Percentiles rank a stretch among this genome's conserved stretches.
Evolutionary conservation across 371 early-diverging fungal species (phyloP).

Genomic region (Apophysomyces variabilis): DNA sequence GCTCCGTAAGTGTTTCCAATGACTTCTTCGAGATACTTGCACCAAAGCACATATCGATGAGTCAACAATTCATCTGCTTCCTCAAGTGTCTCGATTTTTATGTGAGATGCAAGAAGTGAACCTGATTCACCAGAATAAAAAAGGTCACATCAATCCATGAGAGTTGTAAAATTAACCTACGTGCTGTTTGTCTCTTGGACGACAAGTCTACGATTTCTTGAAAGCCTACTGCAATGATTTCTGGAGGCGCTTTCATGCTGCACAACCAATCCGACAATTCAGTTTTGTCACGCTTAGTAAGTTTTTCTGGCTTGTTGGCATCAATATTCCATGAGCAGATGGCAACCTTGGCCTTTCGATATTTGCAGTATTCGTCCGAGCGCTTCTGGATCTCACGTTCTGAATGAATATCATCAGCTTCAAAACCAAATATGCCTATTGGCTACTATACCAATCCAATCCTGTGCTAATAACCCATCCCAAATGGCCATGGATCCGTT

Average conservation of each 20-base stretch:
- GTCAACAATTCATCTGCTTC: conserved; percentile 60
- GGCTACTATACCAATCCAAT: conserved; percentile 64
- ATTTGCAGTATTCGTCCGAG: conserved; percentile 63
- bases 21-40: conserved; percentile 62
- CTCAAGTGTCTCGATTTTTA: conserved; percentile 51
- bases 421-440: background rate
- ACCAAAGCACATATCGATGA: conserved; percentile 72
- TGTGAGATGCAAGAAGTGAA: conserved; percentile 60
- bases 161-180: conserved; percentile 36
- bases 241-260: conserved; percentile 62
- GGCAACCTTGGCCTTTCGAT: conserved; percentile 62
- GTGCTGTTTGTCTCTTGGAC: conserved; percentile 71
- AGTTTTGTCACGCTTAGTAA: conserved; percentile 45
- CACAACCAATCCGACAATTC: conserved; percentile 57
- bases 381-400: conserved; percentile 38
- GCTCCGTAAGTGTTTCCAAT: conserved; percentile 54
- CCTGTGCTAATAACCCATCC: conserved; percentile 73
- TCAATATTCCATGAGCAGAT: conserved; percentile 88
- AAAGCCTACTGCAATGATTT: conserved; percentile 84
- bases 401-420: background rate
- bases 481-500: conserved; percentile 71
- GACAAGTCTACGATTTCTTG: conserved; percentile 91
- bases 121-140: conserved; percentile 34
- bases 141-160: background rate
- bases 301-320: conserved; percentile 64